Evolutionary conservation across 495 filamentous ascomycete species (phyloP).

Genomic region (Aspergillus egyptiacus): DNA sequence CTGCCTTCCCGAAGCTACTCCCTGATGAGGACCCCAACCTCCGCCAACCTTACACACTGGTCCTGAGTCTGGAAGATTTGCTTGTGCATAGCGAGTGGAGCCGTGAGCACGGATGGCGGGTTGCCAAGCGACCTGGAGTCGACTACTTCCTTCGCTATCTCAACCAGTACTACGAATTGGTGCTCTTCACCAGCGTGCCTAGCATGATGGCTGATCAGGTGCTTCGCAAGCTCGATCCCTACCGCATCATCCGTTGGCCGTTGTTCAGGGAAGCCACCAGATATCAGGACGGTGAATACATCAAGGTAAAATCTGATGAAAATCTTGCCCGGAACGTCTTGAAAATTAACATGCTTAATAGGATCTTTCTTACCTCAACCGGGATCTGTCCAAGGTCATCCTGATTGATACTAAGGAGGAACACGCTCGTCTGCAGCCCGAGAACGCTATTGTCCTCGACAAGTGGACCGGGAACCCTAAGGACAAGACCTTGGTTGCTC

Average conservation of each 20-base stretch:
- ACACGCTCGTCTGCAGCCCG: slow-evolving; percentile 79
- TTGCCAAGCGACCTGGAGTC: slow-evolving; percentile 89
- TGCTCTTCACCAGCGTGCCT: slow-evolving; percentile 85
- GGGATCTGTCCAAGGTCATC: slow-evolving; percentile 88
- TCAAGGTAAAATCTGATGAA: slow-evolving; percentile 63
- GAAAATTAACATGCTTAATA: slow-evolving; percentile 27
- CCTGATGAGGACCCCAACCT: slow-evolving; percentile 79
- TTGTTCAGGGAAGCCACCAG: slow-evolving; percentile 90
- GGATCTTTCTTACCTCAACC: slow-evolving; percentile 95
- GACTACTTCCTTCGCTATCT: slow-evolving; percentile 97
- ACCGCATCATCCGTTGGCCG: slow-evolving; percentile 90
- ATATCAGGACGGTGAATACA: slow-evolving; percentile 90
- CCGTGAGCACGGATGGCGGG: slow-evolving; percentile 88
- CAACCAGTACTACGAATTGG: slow-evolving; percentile 94
- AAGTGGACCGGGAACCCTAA: slow-evolving; percentile 80
- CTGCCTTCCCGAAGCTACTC: slow-evolving; percentile 87
- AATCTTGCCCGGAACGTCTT: not conserved
- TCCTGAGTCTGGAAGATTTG: slow-evolving; percentile 87
- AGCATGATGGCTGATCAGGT: slow-evolving; percentile 77
- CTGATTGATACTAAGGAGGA: slow-evolving; percentile 78
- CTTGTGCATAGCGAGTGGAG: slow-evolving; percentile 92
- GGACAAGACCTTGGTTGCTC: slow-evolving; percentile 75
- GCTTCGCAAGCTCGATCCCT: slow-evolving; percentile 92
- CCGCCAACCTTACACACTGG: slow-evolving; percentile 85
- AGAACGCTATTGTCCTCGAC: slow-evolving; percentile 86